Evolutionary conservation across 768 basidiomycete genomes (phyloP).

Genomic region (Gautieria morchelliformis): DNA sequence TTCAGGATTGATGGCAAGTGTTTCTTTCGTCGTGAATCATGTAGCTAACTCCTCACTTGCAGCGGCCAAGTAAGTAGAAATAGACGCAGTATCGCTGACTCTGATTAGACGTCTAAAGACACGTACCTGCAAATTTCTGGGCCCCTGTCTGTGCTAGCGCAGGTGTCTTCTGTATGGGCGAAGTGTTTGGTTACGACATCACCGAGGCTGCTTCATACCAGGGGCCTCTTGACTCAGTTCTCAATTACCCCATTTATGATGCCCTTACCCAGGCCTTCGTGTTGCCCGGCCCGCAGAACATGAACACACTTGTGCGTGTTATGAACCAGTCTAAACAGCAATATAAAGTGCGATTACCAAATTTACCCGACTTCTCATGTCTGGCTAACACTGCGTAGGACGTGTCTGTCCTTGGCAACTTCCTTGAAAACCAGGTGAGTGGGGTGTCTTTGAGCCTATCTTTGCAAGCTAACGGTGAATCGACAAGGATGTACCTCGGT

Average conservation of each 20-base stretch:
- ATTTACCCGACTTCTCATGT: neutral
- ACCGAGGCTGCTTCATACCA: conserved; percentile 53
- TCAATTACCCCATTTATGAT: conserved; percentile 63
- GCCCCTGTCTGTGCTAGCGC: conserved; percentile 62
- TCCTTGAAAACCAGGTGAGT: conserved; percentile 58
- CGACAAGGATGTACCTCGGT: conserved; percentile 49
- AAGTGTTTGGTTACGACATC: conserved; percentile 46
- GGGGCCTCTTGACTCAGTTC: conserved; percentile 57
- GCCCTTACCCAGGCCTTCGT: conserved; percentile 55
- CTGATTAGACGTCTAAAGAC: conserved; percentile 25
- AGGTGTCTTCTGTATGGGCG: conserved; percentile 80
- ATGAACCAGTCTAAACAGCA: conserved; percentile 43
- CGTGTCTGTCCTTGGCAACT: conserved; percentile 50
- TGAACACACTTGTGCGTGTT: conserved; percentile 42
- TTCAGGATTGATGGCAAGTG: conserved; percentile 66
- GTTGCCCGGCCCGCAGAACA: conserved; percentile 62
- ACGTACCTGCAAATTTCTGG: conserved; percentile 72
- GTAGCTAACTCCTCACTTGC: conserved; percentile 3
- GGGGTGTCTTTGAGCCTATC: neutral
- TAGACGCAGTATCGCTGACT: conserved; percentile 12
- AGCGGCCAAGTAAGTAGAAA: conserved; percentile 26
- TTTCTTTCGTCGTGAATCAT: neutral
- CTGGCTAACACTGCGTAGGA: conserved; percentile 17
- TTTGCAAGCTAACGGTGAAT: neutral
- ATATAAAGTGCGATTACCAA: conserved; percentile 29